These are phyloP conservation scores for Argentina anserina DNA, from an alignment of 306 rosid genomes.

Conservation along the genomic window DNA sequence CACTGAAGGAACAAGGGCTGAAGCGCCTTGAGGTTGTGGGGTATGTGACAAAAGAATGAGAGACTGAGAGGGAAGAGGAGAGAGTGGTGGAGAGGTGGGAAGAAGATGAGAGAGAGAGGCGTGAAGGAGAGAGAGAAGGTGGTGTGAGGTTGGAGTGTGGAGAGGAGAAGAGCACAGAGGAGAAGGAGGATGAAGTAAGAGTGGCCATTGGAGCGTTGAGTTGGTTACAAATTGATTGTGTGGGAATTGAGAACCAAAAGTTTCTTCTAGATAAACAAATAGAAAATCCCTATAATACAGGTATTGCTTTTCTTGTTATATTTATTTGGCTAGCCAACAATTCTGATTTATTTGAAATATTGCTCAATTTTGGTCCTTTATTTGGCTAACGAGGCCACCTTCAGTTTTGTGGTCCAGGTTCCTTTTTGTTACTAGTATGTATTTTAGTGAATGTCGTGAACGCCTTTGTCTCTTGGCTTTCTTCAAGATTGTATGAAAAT, in stretches of 20 bases:
- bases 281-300: background rate
- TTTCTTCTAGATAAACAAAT: conserved; percentile 28
- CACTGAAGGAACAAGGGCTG: conserved; percentile 32
- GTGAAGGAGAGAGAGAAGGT: conserved; percentile 39
- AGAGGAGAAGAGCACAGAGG: conserved; percentile 45
- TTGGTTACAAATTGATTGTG: conserved; percentile 13
- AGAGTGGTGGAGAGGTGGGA: conserved; percentile 29
- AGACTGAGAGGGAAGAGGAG: conserved; percentile 48
- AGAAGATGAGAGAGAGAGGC: conserved; percentile 50
- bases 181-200: conserved; percentile 57
- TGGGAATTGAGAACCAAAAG: conserved; percentile 54
- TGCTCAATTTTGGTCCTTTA: background rate
- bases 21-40: conserved; percentile 35
- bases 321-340: background rate
- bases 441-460: too few relatives aligned
- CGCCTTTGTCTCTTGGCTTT: too few relatives aligned
- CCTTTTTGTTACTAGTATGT: too few relatives aligned
- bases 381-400: too few relatives aligned
- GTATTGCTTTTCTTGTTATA: too few relatives aligned
- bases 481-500: too few relatives aligned
- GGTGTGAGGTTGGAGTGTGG: conserved; percentile 42
- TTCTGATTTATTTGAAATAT: background rate
- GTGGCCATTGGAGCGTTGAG: conserved; percentile 64
- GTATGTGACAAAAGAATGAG: conserved; percentile 29
- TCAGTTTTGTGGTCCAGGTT: too few relatives aligned